A percentile compares a stretch with the other conserved stretches of the same genome.
Conservation (phyloP, 2,329 filamentous ascomycete genomes). For the Colletotrichum tropicicola region DNA sequence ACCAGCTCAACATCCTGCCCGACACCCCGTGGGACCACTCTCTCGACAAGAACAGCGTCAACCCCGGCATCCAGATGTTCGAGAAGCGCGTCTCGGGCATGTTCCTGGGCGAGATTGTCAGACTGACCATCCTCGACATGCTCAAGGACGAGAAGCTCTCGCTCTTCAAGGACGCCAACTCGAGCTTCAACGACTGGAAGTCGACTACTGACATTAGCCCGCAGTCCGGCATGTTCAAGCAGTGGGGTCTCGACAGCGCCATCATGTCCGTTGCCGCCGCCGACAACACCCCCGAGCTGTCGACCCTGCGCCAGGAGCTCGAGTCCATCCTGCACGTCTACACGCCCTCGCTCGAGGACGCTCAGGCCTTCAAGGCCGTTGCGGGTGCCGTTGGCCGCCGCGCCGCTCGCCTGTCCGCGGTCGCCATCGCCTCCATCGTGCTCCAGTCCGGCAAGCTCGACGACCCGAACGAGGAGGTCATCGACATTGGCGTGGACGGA, state of each 20-base stretch:
- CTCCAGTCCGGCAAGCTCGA: conserved; percentile 80
- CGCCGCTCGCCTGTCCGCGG: conserved; percentile 86
- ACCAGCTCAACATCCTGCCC: conserved; percentile 87
- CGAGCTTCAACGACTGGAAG: conserved; percentile 73
- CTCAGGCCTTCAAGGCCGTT: conserved; percentile 85
- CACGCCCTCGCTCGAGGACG: conserved; percentile 82
- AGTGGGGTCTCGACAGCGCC: conserved; percentile 92
- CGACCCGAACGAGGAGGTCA: conserved; percentile 71
- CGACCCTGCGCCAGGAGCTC: conserved; percentile 79
- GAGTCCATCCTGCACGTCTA: conserved; percentile 80
- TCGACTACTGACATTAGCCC: conserved; percentile 76
- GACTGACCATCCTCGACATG: conserved; percentile 78
- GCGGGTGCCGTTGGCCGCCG: conserved; percentile 87
- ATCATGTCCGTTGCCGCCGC: conserved; percentile 88
- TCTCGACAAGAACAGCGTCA: conserved; percentile 83
- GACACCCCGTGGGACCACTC: conserved; percentile 83
- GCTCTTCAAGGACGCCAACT: conserved; percentile 81
- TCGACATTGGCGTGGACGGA: conserved; percentile 94
- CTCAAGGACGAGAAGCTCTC: conserved; percentile 72
- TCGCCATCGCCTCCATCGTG: conserved; percentile 86
- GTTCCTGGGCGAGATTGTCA: conserved; percentile 95
- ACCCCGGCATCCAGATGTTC: conserved; percentile 97
- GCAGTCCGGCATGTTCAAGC: conserved; percentile 74
- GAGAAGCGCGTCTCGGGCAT: conserved; percentile 98
- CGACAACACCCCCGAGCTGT: conserved; percentile 77